Evolutionary conservation across 2,329 filamentous ascomycete genomes (phyloP), one percentile per base, ranked within the genome.

Genomic region (Calonectria montana): DNA sequence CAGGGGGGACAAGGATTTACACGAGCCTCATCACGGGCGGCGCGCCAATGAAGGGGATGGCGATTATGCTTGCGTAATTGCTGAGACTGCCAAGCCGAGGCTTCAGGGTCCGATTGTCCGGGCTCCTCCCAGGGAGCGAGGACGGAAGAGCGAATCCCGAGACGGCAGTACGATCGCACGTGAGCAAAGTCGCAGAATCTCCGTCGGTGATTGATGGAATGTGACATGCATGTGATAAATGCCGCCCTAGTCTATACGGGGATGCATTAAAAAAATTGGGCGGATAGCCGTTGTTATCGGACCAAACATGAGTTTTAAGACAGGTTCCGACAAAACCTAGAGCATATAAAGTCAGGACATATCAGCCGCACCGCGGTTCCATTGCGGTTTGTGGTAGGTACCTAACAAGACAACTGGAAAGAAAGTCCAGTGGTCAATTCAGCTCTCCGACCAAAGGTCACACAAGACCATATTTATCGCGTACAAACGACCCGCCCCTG

Each of bases 1-100:
- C 45, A 50, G 57, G 70, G 66, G 43, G 25, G 37, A 4, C 43
- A n/a, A 15, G 61, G 69, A 50, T 62, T 41, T 29, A 53, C 65
- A 69, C 70, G 61, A 43, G 47, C n/a, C 39, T 63, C 65, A 37
- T 27, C 25, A 25, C 35, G n/a, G 23, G 15, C 15, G 27, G 29
- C 50, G 9, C 53, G 35, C 65, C 65, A 68, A 68, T 63, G 45
- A 62, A 43, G 31, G 23, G 21, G 21, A 9, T 18, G 16, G 18
- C 37, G 59, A 45, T 65, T 65, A 65, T 55, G 47, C 63, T 35
- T 50, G 37, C 39, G 53, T 59, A 43, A 55, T 55, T 29, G 18
- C 35, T 16, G 25, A 27, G n/a, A n/a, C 18, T n/a, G 18, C 63
- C 23, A n/a, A 39, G 48, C 48, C 45, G 48, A 45, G 47, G 48